Percentiles rank a stretch among this genome's conserved stretches.
Evolutionary conservation across 208 protist species (phyloP).

Genomic region (Trypanosomatidae sp.): DNA sequence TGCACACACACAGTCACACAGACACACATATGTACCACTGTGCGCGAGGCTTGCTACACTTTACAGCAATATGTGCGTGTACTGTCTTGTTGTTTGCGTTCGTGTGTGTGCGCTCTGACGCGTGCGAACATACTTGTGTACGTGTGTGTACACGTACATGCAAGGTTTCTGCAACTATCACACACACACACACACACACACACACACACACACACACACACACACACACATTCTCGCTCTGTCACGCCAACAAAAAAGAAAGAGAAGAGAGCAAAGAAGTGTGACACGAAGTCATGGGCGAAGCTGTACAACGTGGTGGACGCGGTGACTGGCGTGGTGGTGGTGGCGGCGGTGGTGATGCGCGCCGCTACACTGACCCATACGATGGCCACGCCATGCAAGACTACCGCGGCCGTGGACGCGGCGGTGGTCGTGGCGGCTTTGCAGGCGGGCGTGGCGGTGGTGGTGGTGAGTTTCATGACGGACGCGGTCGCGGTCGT

Average conservation of each 20-base stretch:
- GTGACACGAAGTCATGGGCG: neutral
- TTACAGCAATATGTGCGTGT: too few relatives aligned
- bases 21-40: too few relatives aligned
- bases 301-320: neutral
- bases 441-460: slow-evolving; percentile 1
- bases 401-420: neutral
- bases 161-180: too few relatives aligned
- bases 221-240: neutral
- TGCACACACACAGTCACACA: too few relatives aligned
- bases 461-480: neutral
- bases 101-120: too few relatives aligned
- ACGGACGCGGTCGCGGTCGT: too few relatives aligned
- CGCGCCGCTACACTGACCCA: neutral
- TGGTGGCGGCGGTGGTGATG: neutral
- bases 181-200: too few relatives aligned
- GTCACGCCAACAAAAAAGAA: neutral
- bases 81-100: too few relatives aligned
- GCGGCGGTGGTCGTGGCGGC: slow-evolving; percentile 3
- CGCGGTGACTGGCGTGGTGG: slow-evolving; percentile 1
- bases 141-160: too few relatives aligned
- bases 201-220: too few relatives aligned
- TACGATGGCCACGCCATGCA: neutral
- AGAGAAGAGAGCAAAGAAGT: neutral
- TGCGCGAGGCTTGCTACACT: too few relatives aligned
- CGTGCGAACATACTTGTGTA: too few relatives aligned